These are phyloP conservation scores for Albatrellus sp. DNA, from an alignment of 1,284 basidiomycete species.

Conservation along the genomic window DNA sequence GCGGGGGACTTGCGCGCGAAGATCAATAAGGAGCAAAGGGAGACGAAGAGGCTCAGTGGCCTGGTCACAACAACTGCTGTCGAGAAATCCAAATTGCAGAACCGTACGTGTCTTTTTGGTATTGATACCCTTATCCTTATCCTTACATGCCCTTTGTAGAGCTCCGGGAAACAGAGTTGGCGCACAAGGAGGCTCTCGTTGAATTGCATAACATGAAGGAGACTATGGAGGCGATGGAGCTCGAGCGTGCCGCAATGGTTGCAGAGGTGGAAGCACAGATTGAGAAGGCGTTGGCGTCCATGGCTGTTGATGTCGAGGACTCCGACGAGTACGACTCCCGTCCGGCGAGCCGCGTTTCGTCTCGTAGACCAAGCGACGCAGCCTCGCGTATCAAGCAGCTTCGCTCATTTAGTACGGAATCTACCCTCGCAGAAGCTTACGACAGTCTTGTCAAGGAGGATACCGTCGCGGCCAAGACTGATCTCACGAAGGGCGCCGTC, in stretches of 20 bases:
- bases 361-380: conserved; percentile 44
- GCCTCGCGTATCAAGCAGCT: conserved; percentile 20
- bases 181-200: conserved; percentile 53
- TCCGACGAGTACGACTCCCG: conserved; percentile 53
- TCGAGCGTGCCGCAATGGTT: conserved; percentile 75
- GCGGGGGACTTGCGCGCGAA: conserved; percentile 71
- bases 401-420: conserved; percentile 62
- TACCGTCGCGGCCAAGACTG: conserved; percentile 23
- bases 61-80: conserved; percentile 63
- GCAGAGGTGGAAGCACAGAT: conserved; percentile 82
- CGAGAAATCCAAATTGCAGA: conserved; percentile 66
- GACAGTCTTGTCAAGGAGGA: conserved; percentile 39
- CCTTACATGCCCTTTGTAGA: conserved; percentile 25
- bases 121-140: neutral
- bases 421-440: conserved; percentile 58
- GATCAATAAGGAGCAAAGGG: conserved; percentile 80
- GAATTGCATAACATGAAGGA: conserved; percentile 65
- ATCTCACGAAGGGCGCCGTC: conserved; percentile 8
- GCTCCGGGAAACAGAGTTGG: conserved; percentile 57
- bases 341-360: conserved; percentile 17
- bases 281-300: conserved; percentile 68
- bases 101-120: conserved; percentile 26
- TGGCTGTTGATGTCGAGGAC: conserved; percentile 69
- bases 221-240: conserved; percentile 74
- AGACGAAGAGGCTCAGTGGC: conserved; percentile 72